Evolutionary conservation across 1,139 yeast genomes (phyloP).

Genomic region (Williopsis jadinii): DNA sequence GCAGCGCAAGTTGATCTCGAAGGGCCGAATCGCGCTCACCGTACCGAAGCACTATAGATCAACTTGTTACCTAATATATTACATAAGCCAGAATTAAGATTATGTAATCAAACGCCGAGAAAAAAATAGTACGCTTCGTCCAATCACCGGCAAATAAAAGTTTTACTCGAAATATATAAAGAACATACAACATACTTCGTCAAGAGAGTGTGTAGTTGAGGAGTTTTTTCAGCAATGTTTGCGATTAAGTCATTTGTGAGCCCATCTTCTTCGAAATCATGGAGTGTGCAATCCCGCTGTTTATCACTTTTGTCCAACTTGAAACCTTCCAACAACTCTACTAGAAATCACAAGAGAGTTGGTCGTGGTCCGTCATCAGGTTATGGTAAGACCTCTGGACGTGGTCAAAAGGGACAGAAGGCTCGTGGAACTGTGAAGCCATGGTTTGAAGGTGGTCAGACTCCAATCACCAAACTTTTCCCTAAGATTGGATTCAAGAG

Average conservation of each 20-base stretch:
- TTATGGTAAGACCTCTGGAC: slow-evolving; percentile 86
- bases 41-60: no score
- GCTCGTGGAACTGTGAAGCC: slow-evolving; percentile 87
- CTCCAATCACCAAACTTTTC: slow-evolving; percentile 82
- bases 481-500: slow-evolving; percentile 87
- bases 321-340: slow-evolving; percentile 31
- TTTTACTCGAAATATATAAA: no score
- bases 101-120: no score
- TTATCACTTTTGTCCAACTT: slow-evolving; percentile 28
- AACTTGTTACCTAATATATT: no score
- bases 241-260: background rate
- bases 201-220: no score
- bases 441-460: slow-evolving; percentile 99
- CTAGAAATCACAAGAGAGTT: slow-evolving; percentile 52
- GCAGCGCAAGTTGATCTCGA: no score
- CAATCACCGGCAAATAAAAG: no score
- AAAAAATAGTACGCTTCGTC: no score
- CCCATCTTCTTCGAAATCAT: no score
- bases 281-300: slow-evolving; percentile 18
- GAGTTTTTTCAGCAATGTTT: background rate
- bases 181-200: no score
- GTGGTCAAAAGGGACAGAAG: slow-evolving; percentile 99
- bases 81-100: no score
- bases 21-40: no score
- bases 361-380: slow-evolving; percentile 99